Conservation (phyloP, 176 grass and related monocot genomes). For the Chrysopogon serrulatus region DNA sequence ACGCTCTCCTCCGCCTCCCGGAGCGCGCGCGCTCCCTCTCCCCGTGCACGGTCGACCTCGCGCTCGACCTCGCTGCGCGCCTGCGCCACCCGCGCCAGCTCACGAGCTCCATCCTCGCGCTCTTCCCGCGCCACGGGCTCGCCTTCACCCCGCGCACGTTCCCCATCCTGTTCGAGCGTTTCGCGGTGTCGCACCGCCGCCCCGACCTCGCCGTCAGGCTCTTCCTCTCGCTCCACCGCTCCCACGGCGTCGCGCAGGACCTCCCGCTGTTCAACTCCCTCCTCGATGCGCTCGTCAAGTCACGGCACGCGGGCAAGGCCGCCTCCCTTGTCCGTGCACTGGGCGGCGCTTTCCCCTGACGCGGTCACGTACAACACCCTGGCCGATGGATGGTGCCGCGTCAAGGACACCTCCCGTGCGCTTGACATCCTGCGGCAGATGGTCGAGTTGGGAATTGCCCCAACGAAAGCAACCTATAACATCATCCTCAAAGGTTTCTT, state of each 20-base stretch:
- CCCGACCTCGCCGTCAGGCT: conserved; percentile 76
- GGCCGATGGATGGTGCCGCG: conserved; percentile 82
- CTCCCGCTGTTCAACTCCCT: conserved; percentile 74
- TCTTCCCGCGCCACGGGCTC: conserved; percentile 48
- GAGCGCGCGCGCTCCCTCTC: conserved; percentile 34
- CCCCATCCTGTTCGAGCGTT: conserved; percentile 69
- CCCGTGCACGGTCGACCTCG: conserved; percentile 65
- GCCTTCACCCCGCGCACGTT: conserved; percentile 72
- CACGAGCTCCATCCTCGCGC: conserved; percentile 55
- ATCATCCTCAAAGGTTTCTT: conserved; percentile 90
- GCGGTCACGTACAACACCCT: conserved; percentile 78
- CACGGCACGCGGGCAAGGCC: conserved; percentile 66
- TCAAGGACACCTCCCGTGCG: conserved; percentile 76
- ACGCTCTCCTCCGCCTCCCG: conserved; percentile 68
- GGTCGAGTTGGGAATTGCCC: conserved; percentile 69
- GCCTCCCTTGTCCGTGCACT: conserved; percentile 69
- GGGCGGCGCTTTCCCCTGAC: conserved; percentile 62
- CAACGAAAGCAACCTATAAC: conserved; percentile 90
- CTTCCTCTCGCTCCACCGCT: conserved; percentile 79
- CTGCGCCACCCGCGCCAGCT: conserved; percentile 44
- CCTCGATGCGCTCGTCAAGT: conserved; percentile 72
- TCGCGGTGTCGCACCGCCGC: conserved; percentile 50
- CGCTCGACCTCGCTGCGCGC: conserved; percentile 74
- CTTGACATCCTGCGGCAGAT: conserved; percentile 73
- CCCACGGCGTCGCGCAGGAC: conserved; percentile 52